A percentile compares a stretch with the other conserved stretches of the same genome.
phyloP scores from a whole-genome alignment of 1,284 basidiomycete genomes.

The Fomitopsis palustris region DNA sequence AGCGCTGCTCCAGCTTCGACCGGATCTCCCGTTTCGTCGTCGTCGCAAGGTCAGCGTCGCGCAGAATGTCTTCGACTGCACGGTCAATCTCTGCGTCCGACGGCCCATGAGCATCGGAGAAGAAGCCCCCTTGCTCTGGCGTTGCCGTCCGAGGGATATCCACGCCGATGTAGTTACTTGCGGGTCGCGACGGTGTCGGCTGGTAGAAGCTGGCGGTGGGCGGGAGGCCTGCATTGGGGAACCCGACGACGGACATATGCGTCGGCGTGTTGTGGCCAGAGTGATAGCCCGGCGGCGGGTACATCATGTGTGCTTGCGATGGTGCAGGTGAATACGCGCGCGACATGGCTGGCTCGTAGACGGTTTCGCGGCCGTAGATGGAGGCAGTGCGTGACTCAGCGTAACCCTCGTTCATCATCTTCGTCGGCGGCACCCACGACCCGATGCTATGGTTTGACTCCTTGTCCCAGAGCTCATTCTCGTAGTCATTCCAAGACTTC shows the following conservation, averaged over 20 bases:
- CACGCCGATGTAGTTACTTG: slow-evolving; percentile 73
- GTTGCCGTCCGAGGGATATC: slow-evolving; percentile 52
- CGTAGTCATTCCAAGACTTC: slow-evolving; percentile 96
- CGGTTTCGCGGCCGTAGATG: slow-evolving; percentile 79
- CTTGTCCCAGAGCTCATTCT: slow-evolving; percentile 97
- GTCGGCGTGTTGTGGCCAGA: slow-evolving; percentile 74
- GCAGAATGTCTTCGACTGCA: slow-evolving; percentile 70
- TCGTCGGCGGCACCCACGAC: slow-evolving; percentile 75
- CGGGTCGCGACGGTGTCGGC: slow-evolving; percentile 62
- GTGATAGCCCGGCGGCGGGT: slow-evolving; percentile 60
- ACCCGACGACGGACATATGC: slow-evolving; percentile 24
- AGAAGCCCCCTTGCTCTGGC: slow-evolving; percentile 46
- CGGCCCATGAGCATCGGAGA: slow-evolving; percentile 36
- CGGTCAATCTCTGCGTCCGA: slow-evolving; percentile 70
- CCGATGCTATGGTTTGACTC: slow-evolving; percentile 90
- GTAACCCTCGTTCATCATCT: slow-evolving; percentile 67
- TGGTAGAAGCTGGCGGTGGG: slow-evolving; percentile 46
- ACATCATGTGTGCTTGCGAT: slow-evolving; percentile 52
- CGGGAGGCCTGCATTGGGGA: slow-evolving; percentile 38
- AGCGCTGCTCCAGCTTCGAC: slow-evolving; percentile 74
- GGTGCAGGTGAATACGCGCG: slow-evolving; percentile 67
- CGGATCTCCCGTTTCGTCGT: slow-evolving; percentile 90
- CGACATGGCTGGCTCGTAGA: slow-evolving; percentile 58
- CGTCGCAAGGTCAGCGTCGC: slow-evolving; percentile 77
- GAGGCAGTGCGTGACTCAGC: slow-evolving; percentile 72